phyloP scores from a whole-genome alignment of 1,284 basidiomycete species.

The Fistulinella staudtii region DNA sequence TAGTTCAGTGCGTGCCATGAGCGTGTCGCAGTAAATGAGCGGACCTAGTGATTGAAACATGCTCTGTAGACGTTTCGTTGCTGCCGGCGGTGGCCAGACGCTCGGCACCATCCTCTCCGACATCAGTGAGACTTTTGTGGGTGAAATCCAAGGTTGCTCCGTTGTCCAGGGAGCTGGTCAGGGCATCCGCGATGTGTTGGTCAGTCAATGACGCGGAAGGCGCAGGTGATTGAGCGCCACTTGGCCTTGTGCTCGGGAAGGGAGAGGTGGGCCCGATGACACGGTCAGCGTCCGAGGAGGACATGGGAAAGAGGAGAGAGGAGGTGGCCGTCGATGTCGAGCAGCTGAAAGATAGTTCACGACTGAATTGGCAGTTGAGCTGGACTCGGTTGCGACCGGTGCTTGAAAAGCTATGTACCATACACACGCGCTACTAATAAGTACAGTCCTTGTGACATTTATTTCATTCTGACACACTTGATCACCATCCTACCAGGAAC shows the following conservation, averaged over 20 bases:
- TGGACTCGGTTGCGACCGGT: slow-evolving; percentile 30
- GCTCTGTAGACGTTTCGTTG: slow-evolving; percentile 46
- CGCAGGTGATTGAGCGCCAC: slow-evolving; percentile 27
- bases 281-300: slow-evolving; percentile 34
- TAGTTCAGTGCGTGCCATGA: slow-evolving; percentile 9
- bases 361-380: slow-evolving; percentile 14
- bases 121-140: slow-evolving; percentile 70
- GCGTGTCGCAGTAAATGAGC: slow-evolving; percentile 21
- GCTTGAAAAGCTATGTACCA: slow-evolving; percentile 19
- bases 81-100: slow-evolving; percentile 64
- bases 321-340: slow-evolving; percentile 17
- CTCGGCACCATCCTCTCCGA: slow-evolving; percentile 70
- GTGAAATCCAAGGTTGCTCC: slow-evolving; percentile 82
- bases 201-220: slow-evolving; percentile 48
- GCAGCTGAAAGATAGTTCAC: slow-evolving; percentile 4
- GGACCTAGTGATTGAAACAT: slow-evolving; percentile 68
- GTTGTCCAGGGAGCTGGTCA: slow-evolving; percentile 66
- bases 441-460: neutral
- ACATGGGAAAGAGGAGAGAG: slow-evolving; percentile 23
- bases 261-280: slow-evolving; percentile 28
- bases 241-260: slow-evolving; percentile 19
- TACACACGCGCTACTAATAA: slow-evolving; percentile 12
- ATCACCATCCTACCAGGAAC: slow-evolving; percentile 6
- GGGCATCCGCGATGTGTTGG: slow-evolving; percentile 61
- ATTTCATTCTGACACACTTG: slow-evolving; percentile 8